These are phyloP conservation scores for Leishmania tropica DNA, from an alignment of 208 protist genomes.

Conservation along the genomic window DNA sequence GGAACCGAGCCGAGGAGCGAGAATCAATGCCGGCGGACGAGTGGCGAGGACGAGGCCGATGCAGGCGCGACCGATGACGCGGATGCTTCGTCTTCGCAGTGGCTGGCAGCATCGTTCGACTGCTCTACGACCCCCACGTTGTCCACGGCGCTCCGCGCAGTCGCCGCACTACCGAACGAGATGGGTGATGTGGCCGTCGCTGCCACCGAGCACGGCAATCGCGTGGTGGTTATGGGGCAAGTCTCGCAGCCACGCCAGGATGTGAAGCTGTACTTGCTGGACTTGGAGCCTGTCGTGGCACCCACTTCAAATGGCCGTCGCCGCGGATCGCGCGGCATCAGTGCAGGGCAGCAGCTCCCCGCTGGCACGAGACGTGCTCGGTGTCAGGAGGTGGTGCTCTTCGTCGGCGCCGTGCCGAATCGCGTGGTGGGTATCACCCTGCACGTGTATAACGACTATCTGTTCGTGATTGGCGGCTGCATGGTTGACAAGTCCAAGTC, in stretches of 20 bases:
- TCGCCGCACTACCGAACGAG: slow-evolving; percentile 17
- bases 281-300: slow-evolving; percentile 21
- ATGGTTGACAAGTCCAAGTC: slow-evolving; percentile 23
- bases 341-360: slow-evolving; percentile 24
- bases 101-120: slow-evolving; percentile 24
- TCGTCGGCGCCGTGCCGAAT: slow-evolving; percentile 42
- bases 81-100: slow-evolving; percentile 17
- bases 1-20: neutral
- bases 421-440: slow-evolving; percentile 43
- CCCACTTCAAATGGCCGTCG: neutral
- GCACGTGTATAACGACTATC: slow-evolving; percentile 49
- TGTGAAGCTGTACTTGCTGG: slow-evolving; percentile 44
- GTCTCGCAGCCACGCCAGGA: slow-evolving; percentile 26
- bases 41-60: slow-evolving; percentile 6
- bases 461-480: slow-evolving; percentile 52
- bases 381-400: slow-evolving; percentile 42
- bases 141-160: slow-evolving; percentile 16
- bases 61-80: neutral
- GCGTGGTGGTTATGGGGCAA: slow-evolving; percentile 48
- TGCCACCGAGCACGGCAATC: slow-evolving; percentile 23
- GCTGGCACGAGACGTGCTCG: slow-evolving; percentile 31
- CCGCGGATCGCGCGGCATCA: neutral
- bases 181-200: slow-evolving; percentile 48
- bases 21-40: slow-evolving; percentile 19
- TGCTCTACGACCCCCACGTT: slow-evolving; percentile 1